phyloP scores from a whole-genome alignment of 495 filamentous ascomycete species.

The Aspergillus heteromorphus region DNA sequence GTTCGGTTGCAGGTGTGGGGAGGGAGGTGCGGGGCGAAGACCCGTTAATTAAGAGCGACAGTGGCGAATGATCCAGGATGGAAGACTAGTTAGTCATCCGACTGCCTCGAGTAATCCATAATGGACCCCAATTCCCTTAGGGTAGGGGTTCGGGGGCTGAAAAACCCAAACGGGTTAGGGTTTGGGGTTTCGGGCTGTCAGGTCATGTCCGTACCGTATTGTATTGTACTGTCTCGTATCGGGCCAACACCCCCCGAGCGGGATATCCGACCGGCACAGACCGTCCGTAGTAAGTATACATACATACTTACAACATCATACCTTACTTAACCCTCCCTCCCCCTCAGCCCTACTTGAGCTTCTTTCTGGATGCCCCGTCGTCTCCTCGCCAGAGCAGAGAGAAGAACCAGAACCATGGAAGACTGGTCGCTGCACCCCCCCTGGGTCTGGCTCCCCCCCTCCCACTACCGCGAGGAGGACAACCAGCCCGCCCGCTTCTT shows the following conservation, averaged over 20 bases:
- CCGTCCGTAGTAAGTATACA: too few relatives aligned
- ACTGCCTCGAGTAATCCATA: too few relatives aligned
- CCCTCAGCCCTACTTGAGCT: background rate
- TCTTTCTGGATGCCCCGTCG: too few relatives aligned
- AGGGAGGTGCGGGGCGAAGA: background rate
- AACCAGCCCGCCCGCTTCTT: slow-evolving; percentile 18
- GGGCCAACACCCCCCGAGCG: background rate
- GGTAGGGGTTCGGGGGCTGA: too few relatives aligned
- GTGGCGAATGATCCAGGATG: too few relatives aligned
- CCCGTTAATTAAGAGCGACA: background rate
- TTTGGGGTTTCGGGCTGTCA: too few relatives aligned
- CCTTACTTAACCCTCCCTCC: too few relatives aligned
- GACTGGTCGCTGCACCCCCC: slow-evolving; percentile 17
- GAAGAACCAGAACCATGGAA: background rate
- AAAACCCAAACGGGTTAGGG: too few relatives aligned
- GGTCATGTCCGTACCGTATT: too few relatives aligned
- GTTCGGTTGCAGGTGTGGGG: background rate
- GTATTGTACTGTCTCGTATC: background rate
- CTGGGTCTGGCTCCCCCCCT: slow-evolving; percentile 22
- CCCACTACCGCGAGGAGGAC: slow-evolving; percentile 14
- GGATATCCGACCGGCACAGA: background rate
- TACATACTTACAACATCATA: too few relatives aligned
- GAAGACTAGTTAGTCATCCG: too few relatives aligned
- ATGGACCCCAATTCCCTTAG: too few relatives aligned
- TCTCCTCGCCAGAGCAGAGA: background rate